A percentile compares a stretch with the other conserved stretches of the same genome.
These are phyloP conservation scores for Oehlia diaphana DNA, from an alignment of 192 early-diverging fungal species.

Conservation along the genomic window DNA sequence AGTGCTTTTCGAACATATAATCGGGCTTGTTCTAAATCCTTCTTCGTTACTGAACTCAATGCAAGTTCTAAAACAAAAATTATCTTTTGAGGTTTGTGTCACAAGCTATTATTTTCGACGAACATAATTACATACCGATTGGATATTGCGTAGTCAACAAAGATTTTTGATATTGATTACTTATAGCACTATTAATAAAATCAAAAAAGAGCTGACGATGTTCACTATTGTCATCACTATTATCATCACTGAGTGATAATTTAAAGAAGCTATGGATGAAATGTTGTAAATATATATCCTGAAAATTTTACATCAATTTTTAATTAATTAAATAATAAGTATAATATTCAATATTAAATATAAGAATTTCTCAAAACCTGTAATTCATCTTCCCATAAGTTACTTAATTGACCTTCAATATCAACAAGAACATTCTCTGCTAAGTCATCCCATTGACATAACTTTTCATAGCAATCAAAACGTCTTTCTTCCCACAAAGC, in stretches of 20 bases:
- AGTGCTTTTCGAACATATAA: slow-evolving; percentile 48
- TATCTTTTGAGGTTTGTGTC: not conserved
- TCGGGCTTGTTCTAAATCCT: slow-evolving; percentile 45
- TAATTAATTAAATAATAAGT: not conserved
- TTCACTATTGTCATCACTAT: slow-evolving; percentile 37
- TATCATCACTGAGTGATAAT: slow-evolving; percentile 42
- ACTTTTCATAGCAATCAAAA: slow-evolving; percentile 60
- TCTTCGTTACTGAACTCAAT: slow-evolving; percentile 37
- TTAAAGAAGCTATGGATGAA: slow-evolving; percentile 58
- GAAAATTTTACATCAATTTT: not conserved
- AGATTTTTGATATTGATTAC: slow-evolving; percentile 28
- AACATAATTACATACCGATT: slow-evolving; percentile 30
- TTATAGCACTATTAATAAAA: slow-evolving; percentile 49
- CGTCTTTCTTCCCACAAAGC: slow-evolving; percentile 49
- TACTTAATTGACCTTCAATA: slow-evolving; percentile 46
- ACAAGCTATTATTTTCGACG: not conserved
- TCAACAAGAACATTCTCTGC: slow-evolving; percentile 51
- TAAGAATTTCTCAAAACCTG: slow-evolving; percentile 4
- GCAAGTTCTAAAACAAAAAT: slow-evolving; percentile 40
- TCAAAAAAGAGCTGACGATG: slow-evolving; percentile 55
- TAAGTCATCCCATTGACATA: slow-evolving; percentile 65
- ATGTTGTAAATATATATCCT: slow-evolving; percentile 54
- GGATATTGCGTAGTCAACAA: slow-evolving; percentile 39
- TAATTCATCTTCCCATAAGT: slow-evolving; percentile 56
- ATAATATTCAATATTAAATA: not conserved